These are phyloP conservation scores for Phytophthora podocarpi DNA, from an alignment of 352 stramenopile genomes.

Conservation along the genomic window DNA sequence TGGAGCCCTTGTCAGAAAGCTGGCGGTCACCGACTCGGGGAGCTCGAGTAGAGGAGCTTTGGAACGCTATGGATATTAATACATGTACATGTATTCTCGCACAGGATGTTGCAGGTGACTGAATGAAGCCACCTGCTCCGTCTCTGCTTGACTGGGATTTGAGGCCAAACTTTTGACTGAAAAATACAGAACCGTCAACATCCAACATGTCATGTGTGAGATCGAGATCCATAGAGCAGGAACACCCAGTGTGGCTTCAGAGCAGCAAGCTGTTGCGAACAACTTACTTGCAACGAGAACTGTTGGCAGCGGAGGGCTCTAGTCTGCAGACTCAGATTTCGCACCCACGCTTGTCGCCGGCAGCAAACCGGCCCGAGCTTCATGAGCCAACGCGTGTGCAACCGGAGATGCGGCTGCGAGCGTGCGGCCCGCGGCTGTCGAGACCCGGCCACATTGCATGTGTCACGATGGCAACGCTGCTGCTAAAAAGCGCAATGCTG, in stretches of 20 bases:
- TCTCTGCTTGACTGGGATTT: conserved; percentile 12
- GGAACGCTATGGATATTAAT: too few species aligned
- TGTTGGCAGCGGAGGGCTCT: background rate
- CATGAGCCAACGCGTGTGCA: too few species aligned
- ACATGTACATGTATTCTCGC: too few species aligned
- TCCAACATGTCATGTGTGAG: background rate
- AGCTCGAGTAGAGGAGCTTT: too few species aligned
- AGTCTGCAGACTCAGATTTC: background rate
- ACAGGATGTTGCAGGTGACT: too few species aligned
- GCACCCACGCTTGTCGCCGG: background rate
- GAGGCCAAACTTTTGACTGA: conserved; percentile 1
- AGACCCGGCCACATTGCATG: too few species aligned
- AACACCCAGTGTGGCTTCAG: background rate
- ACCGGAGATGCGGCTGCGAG: background rate
- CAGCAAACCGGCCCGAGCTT: background rate
- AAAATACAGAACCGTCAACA: conserved; percentile 20
- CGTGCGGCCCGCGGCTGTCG: background rate
- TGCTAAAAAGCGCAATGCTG: background rate
- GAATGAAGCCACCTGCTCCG: conserved; percentile 22
- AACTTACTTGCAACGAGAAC: background rate
- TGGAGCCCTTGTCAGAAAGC: too few species aligned
- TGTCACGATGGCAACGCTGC: background rate
- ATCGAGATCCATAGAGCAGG: conserved; percentile 23
- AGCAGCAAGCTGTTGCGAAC: background rate
- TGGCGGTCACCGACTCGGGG: too few species aligned